Evolutionary conservation across 352 stramenopile species (phyloP).

Genomic region (Phytopythium vexans): DNA sequence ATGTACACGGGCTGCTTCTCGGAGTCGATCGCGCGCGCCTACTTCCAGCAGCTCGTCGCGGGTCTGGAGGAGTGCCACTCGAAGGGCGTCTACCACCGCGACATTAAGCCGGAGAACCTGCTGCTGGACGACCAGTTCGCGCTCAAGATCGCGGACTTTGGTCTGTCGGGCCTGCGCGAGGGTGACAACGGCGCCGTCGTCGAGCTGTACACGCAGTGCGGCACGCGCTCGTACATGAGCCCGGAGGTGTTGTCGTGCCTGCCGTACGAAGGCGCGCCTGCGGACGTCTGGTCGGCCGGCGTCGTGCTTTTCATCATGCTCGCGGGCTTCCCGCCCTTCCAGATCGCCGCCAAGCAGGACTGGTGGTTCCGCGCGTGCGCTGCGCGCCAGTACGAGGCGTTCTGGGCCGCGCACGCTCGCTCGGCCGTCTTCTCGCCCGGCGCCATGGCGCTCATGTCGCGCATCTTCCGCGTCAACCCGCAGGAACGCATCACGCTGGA

Average conservation of each 20-base stretch:
- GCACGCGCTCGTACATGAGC: constrained; percentile 91
- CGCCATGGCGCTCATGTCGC: constrained; percentile 67
- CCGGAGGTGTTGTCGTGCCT: constrained; percentile 86
- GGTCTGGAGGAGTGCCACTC: constrained; percentile 81
- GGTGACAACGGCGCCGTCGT: constrained; percentile 49
- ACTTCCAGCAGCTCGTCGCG: constrained; percentile 85
- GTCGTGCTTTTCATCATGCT: constrained; percentile 94
- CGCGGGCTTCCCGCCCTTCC: constrained; percentile 90
- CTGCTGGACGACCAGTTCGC: constrained; percentile 80
- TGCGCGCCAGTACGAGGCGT: constrained; percentile 69
- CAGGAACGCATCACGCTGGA: constrained; percentile 70
- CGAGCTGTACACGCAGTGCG: constrained; percentile 87
- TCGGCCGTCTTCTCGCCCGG: constrained; percentile 68
- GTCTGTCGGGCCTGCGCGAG: constrained; percentile 88
- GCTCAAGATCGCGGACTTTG: constrained; percentile 96
- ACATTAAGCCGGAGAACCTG: constrained; percentile 95
- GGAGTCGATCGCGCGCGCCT: constrained; percentile 82
- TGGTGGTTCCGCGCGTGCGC: constrained; percentile 88
- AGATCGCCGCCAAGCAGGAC: constrained; percentile 84
- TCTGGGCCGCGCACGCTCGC: constrained; percentile 73
- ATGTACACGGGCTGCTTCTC: constrained; percentile 91
- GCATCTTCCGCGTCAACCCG: constrained; percentile 69
- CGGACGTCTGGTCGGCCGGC: constrained; percentile 90
- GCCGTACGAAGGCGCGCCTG: constrained; percentile 82
- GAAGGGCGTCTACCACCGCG: constrained; percentile 87